These are phyloP conservation scores for Leptomonas seymouri DNA, from an alignment of 208 protist genomes.

Conservation along the genomic window DNA sequence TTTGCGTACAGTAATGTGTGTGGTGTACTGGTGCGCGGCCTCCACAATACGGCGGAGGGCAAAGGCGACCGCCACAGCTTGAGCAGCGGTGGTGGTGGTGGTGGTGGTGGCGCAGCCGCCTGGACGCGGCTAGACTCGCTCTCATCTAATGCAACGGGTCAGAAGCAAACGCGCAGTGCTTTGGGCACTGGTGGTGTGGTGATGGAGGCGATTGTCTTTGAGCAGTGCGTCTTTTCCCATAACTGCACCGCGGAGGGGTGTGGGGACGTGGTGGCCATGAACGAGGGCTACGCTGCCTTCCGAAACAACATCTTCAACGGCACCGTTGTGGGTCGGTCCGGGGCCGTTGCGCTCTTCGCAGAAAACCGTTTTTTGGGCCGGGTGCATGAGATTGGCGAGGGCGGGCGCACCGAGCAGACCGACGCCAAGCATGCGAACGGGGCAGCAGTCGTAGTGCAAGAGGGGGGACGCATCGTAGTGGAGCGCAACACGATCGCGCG, in stretches of 20 bases:
- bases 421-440: constrained; percentile 5
- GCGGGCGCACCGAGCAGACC: neutral
- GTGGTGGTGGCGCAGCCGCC: neutral
- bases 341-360: constrained; percentile 49
- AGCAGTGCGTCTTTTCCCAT: constrained; percentile 62
- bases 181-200: neutral
- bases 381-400: neutral
- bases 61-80: neutral
- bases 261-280: constrained; percentile 70
- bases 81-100: neutral
- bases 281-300: constrained; percentile 59
- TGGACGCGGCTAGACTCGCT: neutral
- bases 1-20: constrained; percentile 40
- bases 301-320: constrained; percentile 68
- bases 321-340: constrained; percentile 60
- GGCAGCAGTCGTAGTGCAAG: constrained; percentile 47
- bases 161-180: too few relatives aligned
- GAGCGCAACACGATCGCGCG: constrained; percentile 59
- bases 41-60: neutral
- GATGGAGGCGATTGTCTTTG: constrained; percentile 41
- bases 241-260: constrained; percentile 41
- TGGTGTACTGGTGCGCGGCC: constrained; percentile 62
- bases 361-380: constrained; percentile 55
- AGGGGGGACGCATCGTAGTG: constrained; percentile 40
- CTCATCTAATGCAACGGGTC: neutral